Evolutionary conservation across 805 yeast genomes (phyloP).

Genomic region (Starmerella sirachaensis): DNA sequence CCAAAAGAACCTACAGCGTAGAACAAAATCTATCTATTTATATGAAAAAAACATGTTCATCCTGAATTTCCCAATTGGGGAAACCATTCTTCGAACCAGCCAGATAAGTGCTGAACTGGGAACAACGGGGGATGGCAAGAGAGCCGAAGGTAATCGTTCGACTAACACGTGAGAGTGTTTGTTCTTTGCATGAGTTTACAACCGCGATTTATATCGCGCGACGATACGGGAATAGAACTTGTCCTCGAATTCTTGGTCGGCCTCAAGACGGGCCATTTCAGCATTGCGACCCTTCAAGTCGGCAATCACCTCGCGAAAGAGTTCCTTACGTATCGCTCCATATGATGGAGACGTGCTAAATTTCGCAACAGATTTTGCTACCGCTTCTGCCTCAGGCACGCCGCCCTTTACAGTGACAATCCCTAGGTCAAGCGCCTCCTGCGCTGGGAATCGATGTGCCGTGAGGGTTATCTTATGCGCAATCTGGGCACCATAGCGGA

Average conservation of each 20-base stretch:
- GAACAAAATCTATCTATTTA: no score
- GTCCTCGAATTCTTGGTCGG: slow-evolving; percentile 10
- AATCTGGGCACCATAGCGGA: slow-evolving; percentile 24
- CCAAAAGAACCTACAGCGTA: no score
- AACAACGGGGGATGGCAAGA: no score
- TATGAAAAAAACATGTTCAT: no score
- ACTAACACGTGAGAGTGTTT: no score
- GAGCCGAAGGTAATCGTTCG: no score
- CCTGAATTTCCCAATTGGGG: no score
- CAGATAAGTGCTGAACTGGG: no score
- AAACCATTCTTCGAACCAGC: no score
- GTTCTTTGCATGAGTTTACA: slow-evolving; percentile 4
- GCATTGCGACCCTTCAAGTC: slow-evolving; percentile 19
- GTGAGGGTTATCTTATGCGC: slow-evolving; percentile 27
- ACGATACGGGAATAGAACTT: slow-evolving; percentile 16
- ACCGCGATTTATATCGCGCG: slow-evolving; percentile 12
- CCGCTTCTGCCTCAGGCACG: slow-evolving; percentile 26
- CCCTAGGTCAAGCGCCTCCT: slow-evolving; percentile 83
- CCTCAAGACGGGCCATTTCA: slow-evolving; percentile 9
- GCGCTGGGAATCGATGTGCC: slow-evolving; percentile 32
- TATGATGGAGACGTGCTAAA: slow-evolving; percentile 27
- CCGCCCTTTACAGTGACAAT: slow-evolving; percentile 29
- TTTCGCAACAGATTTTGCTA: slow-evolving; percentile 21
- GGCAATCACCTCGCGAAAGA: slow-evolving; percentile 23
- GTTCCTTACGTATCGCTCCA: slow-evolving; percentile 25